phyloP scores from a whole-genome alignment of 441 rosid species.

The Croton setiger region DNA sequence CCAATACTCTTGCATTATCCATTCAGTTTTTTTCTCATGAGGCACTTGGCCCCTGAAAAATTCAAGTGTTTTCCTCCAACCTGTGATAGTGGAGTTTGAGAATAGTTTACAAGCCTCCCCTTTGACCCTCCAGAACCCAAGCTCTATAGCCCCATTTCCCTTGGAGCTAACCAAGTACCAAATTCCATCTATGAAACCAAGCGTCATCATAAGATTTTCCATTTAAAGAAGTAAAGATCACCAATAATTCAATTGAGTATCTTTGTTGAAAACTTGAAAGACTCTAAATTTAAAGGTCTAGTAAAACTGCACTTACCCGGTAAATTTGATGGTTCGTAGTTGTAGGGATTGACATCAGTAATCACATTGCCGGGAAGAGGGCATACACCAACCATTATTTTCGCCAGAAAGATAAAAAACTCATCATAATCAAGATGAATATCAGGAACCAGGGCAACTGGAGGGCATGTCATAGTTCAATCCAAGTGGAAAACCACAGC shows the following conservation, averaged over 20 bases:
- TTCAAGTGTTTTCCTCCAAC: conserved; percentile 45
- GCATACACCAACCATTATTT: conserved; percentile 26
- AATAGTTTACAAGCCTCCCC: conserved; percentile 38
- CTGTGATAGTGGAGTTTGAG: conserved; percentile 31
- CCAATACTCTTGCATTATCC: conserved; percentile 51
- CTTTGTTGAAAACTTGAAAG: not conserved
- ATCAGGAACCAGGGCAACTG: conserved; percentile 15
- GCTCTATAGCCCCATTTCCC: conserved; percentile 19
- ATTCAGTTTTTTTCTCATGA: conserved; percentile 30
- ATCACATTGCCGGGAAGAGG: conserved; percentile 46
- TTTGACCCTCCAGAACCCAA: conserved; percentile 44
- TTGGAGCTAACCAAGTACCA: conserved; percentile 41
- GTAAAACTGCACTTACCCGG: conserved; percentile 30
- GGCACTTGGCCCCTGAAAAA: conserved; percentile 34
- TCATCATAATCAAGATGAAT: conserved; percentile 27
- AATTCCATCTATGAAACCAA: conserved; percentile 28
- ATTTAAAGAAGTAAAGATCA: not conserved
- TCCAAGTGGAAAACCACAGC: conserved; percentile 5
- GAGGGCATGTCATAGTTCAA: conserved; percentile 33
- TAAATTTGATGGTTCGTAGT: conserved; percentile 33
- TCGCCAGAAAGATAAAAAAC: conserved; percentile 24
- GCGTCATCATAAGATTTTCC: not conserved
- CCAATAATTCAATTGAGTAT: not conserved
- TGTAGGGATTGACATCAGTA: conserved; percentile 34
- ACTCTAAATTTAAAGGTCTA: not conserved